A percentile compares a stretch with the other conserved stretches of the same genome.
Evolutionary conservation across 257 asterid genomes (phyloP).

Genomic region (Craterostigma plantagineum): DNA sequence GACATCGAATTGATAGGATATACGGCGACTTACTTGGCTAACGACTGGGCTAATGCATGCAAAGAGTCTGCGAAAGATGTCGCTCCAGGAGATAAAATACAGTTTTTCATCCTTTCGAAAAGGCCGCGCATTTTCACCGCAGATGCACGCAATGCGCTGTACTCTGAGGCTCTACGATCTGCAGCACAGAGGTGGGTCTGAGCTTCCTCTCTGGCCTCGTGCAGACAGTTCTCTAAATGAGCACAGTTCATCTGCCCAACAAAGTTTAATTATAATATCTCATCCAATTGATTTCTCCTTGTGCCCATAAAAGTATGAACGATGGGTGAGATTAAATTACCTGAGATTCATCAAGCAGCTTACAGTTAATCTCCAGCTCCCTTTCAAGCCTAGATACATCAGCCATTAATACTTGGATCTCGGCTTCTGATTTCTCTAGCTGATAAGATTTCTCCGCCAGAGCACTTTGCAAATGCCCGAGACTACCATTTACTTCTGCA

Average conservation of each 20-base stretch:
- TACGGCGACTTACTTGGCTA: constrained; percentile 51
- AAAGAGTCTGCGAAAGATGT: constrained; percentile 50
- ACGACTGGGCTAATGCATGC: constrained; percentile 51
- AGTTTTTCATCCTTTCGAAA: constrained; percentile 68
- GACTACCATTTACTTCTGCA: no score
- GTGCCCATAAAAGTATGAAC: no score
- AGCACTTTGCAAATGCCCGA: no score
- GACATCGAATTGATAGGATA: no score
- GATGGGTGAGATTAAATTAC: constrained; percentile 14
- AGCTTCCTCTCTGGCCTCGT: constrained; percentile 93
- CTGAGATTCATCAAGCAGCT: constrained; percentile 93
- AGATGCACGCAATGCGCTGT: constrained; percentile 72
- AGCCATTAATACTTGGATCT: constrained; percentile 30
- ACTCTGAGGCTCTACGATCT: constrained; percentile 77
- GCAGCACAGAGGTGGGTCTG: constrained; percentile 94
- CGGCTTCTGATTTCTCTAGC: constrained; percentile 32
- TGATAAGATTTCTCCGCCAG: no score
- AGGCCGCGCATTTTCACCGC: constrained; percentile 73
- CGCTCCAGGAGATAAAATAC: constrained; percentile 48
- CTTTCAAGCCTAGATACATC: constrained; percentile 49
- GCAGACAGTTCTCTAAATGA: constrained; percentile 83
- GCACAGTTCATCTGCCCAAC: constrained; percentile 81
- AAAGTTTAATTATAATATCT: constrained; percentile 2
- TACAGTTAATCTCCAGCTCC: constrained; percentile 57
- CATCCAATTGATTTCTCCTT: background rate